Evolutionary conservation across 1,139 yeast genomes (phyloP), one percentile per base, ranked within the genome.

Genomic region (Geotrichum restrictum): DNA sequence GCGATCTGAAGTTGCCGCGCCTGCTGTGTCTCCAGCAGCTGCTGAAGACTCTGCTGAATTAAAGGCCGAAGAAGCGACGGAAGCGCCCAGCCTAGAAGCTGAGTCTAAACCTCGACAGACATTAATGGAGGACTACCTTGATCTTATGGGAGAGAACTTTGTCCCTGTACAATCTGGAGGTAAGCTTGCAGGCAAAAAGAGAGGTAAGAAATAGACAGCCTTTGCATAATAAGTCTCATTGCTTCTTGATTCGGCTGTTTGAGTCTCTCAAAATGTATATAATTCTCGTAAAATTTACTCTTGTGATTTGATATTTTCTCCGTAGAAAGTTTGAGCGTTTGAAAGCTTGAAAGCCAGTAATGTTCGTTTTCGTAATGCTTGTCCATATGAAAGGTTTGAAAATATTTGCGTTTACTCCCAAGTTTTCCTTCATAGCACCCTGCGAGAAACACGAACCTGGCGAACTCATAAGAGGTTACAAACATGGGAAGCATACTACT

Each of bases 401-500:
- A n/a, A n/a, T n/a, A n/a, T n/a, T n/a, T n/a, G n/a, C n/a, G n/a
- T n/a, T 24, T 8, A 24, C 29, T 24, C 29, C 29, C 29, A 24
- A 24, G 8, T 24, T 24, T 24, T 8, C 8, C 8, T 5, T 8
- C 5, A 8, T 24, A 24, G 7, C 5, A 24, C 29, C 8, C 29
- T 8, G 5, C 29, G 8, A 5, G 29, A 24, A 24, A 5, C 29
- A 24, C 5, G 7, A 24, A 8, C 29, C 5, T 24, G 8, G 29
- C 29, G 29, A 8, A 24, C 29, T 24, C 8, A 24, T 24, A 24
- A 24, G 8, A 24, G n/a, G 7, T 24, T 37, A 33, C 29, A 43
- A 37, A 18, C 48, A 88, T 88, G 96, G 94, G 95, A 10, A 85
- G 94, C 57, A 85, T 88, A 5, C 87, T 91, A 64, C 74, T 91